phyloP scores from a whole-genome alignment of 2,329 filamentous ascomycete genomes.

The Verruconis gallopava region DNA sequence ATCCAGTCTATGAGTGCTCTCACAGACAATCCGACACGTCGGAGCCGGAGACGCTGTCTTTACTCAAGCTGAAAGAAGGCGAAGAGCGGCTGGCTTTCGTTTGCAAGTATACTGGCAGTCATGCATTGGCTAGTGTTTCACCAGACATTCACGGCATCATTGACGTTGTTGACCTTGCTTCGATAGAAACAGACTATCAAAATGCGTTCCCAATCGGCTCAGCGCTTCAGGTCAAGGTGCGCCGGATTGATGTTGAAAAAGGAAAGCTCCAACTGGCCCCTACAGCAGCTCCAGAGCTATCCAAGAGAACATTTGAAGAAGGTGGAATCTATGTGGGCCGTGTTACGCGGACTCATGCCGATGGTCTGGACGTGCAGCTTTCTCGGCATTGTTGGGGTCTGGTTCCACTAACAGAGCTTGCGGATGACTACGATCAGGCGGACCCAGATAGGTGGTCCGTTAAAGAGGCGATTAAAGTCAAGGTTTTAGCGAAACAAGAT shows the following conservation, averaged over 20 bases:
- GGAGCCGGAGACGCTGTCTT: conserved; percentile 50
- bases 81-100: conserved; percentile 70
- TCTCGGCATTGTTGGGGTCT: conserved; percentile 68
- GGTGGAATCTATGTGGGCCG: conserved; percentile 74
- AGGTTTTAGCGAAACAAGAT: conserved; percentile 75
- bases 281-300: conserved; percentile 43
- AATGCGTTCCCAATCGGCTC: conserved; percentile 88
- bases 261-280: conserved; percentile 77
- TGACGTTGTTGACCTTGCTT: conserved; percentile 68
- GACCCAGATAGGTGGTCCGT: conserved; percentile 64
- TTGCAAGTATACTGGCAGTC: conserved; percentile 73
- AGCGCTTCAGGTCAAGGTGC: conserved; percentile 68
- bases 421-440: conserved; percentile 73
- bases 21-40: conserved; percentile 53
- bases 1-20: conserved; percentile 73
- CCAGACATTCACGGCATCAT: conserved; percentile 79
- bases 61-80: conserved; percentile 61
- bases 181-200: conserved; percentile 67
- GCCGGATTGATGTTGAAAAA: conserved; percentile 56
- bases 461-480: conserved; percentile 80
- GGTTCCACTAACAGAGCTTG: conserved; percentile 69
- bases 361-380: conserved; percentile 73
- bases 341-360: conserved; percentile 75
- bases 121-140: conserved; percentile 81
- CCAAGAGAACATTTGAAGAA: conserved; percentile 53